Evolutionary conservation across 2,329 filamentous ascomycete genomes (phyloP), one percentile per base, ranked within the genome.

Genomic region (Alternaria sp.): DNA sequence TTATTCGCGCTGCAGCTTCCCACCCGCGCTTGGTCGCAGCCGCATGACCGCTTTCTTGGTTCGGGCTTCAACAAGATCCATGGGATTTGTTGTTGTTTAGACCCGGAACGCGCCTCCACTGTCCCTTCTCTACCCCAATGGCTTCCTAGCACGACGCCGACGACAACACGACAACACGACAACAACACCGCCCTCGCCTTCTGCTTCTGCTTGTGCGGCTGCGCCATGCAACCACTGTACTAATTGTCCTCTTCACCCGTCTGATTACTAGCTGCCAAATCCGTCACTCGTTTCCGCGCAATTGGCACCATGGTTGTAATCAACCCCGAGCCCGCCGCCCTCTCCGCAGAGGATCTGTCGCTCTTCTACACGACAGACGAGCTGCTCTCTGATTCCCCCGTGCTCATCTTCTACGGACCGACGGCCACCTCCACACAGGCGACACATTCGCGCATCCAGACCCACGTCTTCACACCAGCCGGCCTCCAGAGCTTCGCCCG

Each of bases 381-480:
- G 63, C 84, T 94, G 67, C 89, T 96, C 58, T 90, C 90, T 79
- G 87, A 94, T 81, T 85, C 93, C 64, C 89, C 94, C 53, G 85
- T 98, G 70, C 85, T 98, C 69, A 86, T 97, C 79, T 97, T 98
- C 85, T 92, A 97, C 79, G 94, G 94, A 14, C 88, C 93, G 16
- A 94, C 94, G 48, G 93, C 94, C 30, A 96, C 93, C 44, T 90
- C 92, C 73, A 96, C 97, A 81, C 91, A 91, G 68, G 88, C 90
- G 74, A 96, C 93, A 81, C 94, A 91, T 81, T 97, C 94, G 65
- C 91, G 95, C 79, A 94, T 98, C 69, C 94, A 98, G 82, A 87
- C 95, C 66, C 95, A 98, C 80, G 87, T 99, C 80, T 92, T 96
- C 81, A 92, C 92, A 63, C 89, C 93, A 3, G 94, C 93, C 66